These are phyloP conservation scores for Calonectria pseudoreteaudii DNA, from an alignment of 2,329 filamentous ascomycete genomes.

Conservation along the genomic window DNA sequence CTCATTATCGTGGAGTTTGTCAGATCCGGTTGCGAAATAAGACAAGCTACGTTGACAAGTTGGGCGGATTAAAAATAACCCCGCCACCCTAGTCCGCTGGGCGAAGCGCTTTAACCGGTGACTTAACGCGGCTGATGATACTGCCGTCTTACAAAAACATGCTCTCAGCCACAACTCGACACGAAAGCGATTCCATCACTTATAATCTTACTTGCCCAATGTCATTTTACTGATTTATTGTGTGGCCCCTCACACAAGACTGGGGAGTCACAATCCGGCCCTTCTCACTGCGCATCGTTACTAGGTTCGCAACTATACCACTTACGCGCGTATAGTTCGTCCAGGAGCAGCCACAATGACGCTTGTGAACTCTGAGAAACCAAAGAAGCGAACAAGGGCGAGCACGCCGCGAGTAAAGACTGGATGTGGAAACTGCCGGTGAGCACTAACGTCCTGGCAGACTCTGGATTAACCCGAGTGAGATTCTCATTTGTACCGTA, in stretches of 20 bases:
- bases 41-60: not conserved
- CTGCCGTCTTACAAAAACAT: not conserved
- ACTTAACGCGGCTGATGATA: not conserved
- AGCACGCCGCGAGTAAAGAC: conserved; percentile 25
- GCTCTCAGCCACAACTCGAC: not conserved
- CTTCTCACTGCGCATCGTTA: not conserved
- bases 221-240: not conserved
- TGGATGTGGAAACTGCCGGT: conserved; percentile 20
- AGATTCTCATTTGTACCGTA: not conserved
- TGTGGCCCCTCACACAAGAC: no score
- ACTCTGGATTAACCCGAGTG: no score
- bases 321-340: not conserved
- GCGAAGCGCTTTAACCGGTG: not conserved
- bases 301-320: not conserved
- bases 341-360: not conserved
- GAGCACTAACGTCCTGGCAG: not conserved
- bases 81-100: not conserved
- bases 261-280: no score
- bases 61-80: conserved; percentile 8
- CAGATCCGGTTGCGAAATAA: not conserved
- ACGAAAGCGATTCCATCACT: not conserved
- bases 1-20: not conserved
- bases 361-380: not conserved
- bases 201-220: not conserved
- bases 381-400: conserved; percentile 12